phyloP scores from a whole-genome alignment of 2,329 filamentous ascomycete genomes.

The Verticillium dahliae region DNA sequence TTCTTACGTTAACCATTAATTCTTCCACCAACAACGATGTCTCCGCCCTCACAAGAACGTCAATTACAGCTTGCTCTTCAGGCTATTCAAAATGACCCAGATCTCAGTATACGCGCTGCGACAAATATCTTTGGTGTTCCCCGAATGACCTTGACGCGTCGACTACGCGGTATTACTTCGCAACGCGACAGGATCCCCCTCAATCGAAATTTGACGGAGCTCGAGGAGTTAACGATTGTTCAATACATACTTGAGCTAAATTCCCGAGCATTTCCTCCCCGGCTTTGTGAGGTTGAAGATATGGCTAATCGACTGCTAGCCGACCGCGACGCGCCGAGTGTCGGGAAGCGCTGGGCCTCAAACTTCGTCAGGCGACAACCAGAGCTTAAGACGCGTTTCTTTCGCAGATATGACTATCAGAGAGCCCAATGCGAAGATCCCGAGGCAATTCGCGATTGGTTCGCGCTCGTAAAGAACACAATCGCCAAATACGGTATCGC shows the following conservation, averaged over 20 bases:
- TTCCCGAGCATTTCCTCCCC: background rate
- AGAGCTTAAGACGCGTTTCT: constrained; percentile 16
- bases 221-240: background rate
- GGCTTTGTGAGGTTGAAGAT: constrained; percentile 12
- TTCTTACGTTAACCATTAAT: too few relatives aligned
- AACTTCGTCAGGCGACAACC: constrained; percentile 20
- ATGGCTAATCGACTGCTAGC: constrained; percentile 16
- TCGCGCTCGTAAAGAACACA: constrained; percentile 5
- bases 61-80: too few relatives aligned
- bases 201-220: background rate
- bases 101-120: too few relatives aligned
- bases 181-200: background rate
- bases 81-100: too few relatives aligned
- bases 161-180: background rate
- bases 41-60: too few relatives aligned
- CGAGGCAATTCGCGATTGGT: constrained; percentile 14
- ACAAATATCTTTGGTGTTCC: too few relatives aligned
- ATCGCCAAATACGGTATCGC: background rate
- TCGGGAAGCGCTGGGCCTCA: constrained; percentile 15
- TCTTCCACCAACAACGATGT: background rate
- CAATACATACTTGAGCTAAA: constrained; percentile 1
- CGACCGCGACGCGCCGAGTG: constrained; percentile 11
- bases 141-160: too few relatives aligned
- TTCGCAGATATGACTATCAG: constrained; percentile 15
- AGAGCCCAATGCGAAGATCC: constrained; percentile 17